Percentiles rank a stretch among this genome's conserved stretches.
phyloP scores from a whole-genome alignment of 106 monocot species.

The Ottelia alismoides region DNA sequence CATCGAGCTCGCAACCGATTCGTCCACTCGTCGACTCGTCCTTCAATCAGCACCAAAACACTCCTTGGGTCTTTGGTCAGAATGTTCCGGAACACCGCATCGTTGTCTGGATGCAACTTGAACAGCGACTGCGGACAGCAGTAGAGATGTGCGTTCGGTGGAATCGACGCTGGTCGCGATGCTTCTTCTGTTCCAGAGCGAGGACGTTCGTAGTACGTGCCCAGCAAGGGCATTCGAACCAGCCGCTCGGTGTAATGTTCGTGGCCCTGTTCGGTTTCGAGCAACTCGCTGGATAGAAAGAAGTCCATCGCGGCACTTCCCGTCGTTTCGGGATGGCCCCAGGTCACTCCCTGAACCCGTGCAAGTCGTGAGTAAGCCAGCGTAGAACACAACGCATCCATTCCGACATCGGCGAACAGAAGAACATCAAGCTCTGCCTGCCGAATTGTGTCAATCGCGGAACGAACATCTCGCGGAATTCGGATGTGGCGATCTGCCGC shows the following conservation, averaged over 20 bases:
- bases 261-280: not conserved
- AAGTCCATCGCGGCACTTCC: not conserved
- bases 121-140: not conserved
- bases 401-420: not conserved
- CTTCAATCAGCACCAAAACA: not conserved
- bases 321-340: not conserved
- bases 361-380: not conserved
- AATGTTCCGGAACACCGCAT: not conserved
- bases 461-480: no score
- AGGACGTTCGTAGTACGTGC: not conserved
- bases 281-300: not conserved
- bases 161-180: not conserved
- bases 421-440: no score
- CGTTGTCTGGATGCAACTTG: not conserved
- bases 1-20: not conserved
- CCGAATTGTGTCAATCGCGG: no score
- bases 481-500: no score
- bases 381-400: not conserved
- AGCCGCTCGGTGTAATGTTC: not conserved
- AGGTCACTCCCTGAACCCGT: not conserved
- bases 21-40: not conserved
- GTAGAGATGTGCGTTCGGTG: not conserved
- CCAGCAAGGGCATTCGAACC: not conserved
- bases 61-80: not conserved
- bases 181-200: not conserved